Evolutionary conservation across 1,284 basidiomycete genomes (phyloP), one percentile per base, ranked within the genome.

Genomic region (Pterulicium gracile): DNA sequence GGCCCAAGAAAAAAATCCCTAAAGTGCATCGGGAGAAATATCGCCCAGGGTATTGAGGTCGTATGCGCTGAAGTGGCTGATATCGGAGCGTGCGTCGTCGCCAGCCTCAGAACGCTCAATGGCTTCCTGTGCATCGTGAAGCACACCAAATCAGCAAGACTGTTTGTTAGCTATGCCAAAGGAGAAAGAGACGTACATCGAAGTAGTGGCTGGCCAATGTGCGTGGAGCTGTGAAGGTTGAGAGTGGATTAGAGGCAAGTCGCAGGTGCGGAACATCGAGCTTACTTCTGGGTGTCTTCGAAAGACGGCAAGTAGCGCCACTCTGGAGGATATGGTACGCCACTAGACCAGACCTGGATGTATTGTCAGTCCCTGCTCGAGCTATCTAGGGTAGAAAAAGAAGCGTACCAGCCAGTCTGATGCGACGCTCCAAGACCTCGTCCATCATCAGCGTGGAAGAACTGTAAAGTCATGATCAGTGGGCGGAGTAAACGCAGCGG

Each of bases 371-470:
- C n/a, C n/a, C n/a, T n/a, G n/a, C n/a, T n/a, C n/a, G n/a, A 46
- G 35, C 45, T 50, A 55, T 14, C 55, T 49, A 14, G n/a, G n/a
- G n/a, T n/a, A n/a, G n/a, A n/a, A n/a, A n/a, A n/a, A n/a, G n/a
- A 54, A 18, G 59, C 74, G 55, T 57, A 85, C 90, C 95, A 98
- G 56, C 94, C 94, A 51, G 92, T 97, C 65, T 98, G 95, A 67
- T 98, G 95, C 3, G 90, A 94, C 1, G 95, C 95, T 34, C 95
- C 95, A 15, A 97, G 72, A 18, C 95, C 95, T 49, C 83, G 79
- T 7, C 94, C 95, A 50, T 75, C 82, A 58, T 98, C 91, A 20
- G 83, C 94, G 61, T 98, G 88, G 82, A 98, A 98, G 72, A 88
- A 97, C 85, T 92, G 54, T 15, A 34, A 45, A 19, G n/a, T 27